Percentiles rank a stretch among this genome's conserved stretches.
phyloP scores from a whole-genome alignment of 108 stramenopile genomes.

The Schizochytrium sp. region DNA sequence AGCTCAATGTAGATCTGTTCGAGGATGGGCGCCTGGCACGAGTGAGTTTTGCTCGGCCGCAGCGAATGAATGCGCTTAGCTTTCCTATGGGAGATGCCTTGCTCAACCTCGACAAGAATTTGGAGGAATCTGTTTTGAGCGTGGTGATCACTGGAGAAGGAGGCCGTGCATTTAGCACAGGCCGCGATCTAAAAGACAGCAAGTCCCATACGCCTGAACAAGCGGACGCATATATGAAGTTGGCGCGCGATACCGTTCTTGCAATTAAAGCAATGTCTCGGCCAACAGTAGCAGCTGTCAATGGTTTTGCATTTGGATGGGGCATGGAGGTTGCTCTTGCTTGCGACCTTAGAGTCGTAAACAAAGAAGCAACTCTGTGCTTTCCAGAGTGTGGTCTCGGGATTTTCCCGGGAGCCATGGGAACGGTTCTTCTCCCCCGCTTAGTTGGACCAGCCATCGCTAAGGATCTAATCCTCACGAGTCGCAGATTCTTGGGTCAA shows the following conservation, averaged over 20 bases:
- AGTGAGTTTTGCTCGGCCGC: constrained; percentile 18
- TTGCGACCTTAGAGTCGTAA: constrained; percentile 54
- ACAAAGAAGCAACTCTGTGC: constrained; percentile 2
- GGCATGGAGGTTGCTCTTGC: constrained; percentile 63
- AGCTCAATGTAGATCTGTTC: constrained; percentile 29
- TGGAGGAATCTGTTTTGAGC: background rate
- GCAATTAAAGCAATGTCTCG: background rate
- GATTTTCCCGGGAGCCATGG: constrained; percentile 61
- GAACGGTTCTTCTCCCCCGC: constrained; percentile 53
- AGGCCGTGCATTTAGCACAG: constrained; percentile 30
- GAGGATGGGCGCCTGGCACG: background rate
- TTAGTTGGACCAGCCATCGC: constrained; percentile 63
- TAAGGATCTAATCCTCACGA: constrained; percentile 60
- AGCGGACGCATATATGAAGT: background rate
- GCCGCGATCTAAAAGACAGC: constrained; percentile 42
- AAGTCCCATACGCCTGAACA: constrained; percentile 42
- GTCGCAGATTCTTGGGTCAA: constrained; percentile 42
- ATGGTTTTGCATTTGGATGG: constrained; percentile 61
- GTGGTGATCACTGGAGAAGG: constrained; percentile 1
- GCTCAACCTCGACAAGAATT: background rate
- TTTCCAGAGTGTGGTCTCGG: constrained; percentile 51
- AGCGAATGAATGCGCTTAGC: constrained; percentile 53
- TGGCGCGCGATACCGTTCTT: constrained; percentile 16
- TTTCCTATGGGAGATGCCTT: constrained; percentile 20
- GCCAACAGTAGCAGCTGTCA: constrained; percentile 58